Evolutionary conservation across 129 eudicot genomes (phyloP), one percentile per base, ranked within the genome.

Genomic region (Sambucus nigra): DNA sequence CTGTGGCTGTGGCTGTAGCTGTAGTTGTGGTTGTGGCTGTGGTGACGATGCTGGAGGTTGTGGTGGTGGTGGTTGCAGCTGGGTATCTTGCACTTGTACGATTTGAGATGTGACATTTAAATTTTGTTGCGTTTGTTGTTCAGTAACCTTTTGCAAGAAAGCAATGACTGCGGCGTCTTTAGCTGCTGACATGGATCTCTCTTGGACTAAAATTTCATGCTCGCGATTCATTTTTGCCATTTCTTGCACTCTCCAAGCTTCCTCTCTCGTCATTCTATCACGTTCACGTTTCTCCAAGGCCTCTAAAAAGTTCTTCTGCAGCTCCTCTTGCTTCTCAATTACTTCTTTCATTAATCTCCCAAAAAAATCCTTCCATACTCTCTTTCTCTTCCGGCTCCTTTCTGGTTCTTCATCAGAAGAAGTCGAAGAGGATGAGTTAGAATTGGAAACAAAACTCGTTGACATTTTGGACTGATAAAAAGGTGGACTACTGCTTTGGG

Each of bases 201-300:
- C 97, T 39, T 88, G 92, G 23, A 71, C 88, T 20, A 88, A 60
- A 8, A 73, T 73, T 2, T 88, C 93, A 9, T 71, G 88, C 51
- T 88, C 97, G 0, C 80, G 77, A 51, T 76, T 78, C 69, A 84
- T 61, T 16, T 80, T 75, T 14, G 79, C 74, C 64, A 81, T 76
- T 41, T 88, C 97, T 32, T 84, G 88, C 15, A 57, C 69, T 65
- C 94, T 65, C 97, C 94, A 88, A 1, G 85, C 85, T 25, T 88
- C 97, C 51, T 88, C 95, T 38, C 95, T 68, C 1, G 63, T 73
- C 63, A 64, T 63, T 55, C 97, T 64, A 25, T 84, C 95, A 1
- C 83, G 69, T 48, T 88, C 97, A 0, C 97, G 73, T 45, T 73
- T 78, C 63, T 88, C 97, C 57, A 84, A 55, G 13, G 88, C 62